phyloP scores from a whole-genome alignment of 805 yeast genomes.

The Candida wancherniae region DNA sequence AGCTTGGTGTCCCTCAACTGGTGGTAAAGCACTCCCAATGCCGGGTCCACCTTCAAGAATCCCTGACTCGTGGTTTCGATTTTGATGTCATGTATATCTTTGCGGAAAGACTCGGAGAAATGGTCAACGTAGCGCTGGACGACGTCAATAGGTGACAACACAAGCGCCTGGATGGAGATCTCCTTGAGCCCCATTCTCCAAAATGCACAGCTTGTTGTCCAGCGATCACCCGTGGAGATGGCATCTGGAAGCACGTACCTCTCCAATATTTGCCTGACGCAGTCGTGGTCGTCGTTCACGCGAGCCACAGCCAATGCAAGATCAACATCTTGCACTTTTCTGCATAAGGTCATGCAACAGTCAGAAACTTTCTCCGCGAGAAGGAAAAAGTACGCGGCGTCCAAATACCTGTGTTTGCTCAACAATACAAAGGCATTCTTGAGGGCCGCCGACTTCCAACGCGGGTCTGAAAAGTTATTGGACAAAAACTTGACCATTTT shows the following conservation, averaged over 20 bases:
- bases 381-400: constrained; percentile 86
- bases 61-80: constrained; percentile 23
- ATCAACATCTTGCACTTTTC: constrained; percentile 60
- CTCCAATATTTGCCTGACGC: constrained; percentile 43
- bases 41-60: constrained; percentile 76
- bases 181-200: constrained; percentile 50
- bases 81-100: constrained; percentile 10
- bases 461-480: constrained; percentile 66
- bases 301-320: constrained; percentile 81
- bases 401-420: constrained; percentile 80
- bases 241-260: constrained; percentile 53
- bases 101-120: constrained; percentile 21
- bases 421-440: constrained; percentile 89
- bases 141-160: constrained; percentile 47
- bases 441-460: constrained; percentile 87
- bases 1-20: constrained; percentile 52
- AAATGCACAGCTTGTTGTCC: constrained; percentile 78
- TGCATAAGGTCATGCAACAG: constrained; percentile 67
- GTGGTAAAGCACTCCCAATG: constrained; percentile 60
- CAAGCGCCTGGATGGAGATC: constrained; percentile 57
- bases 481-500: constrained; percentile 74
- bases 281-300: constrained; percentile 42
- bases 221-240: constrained; percentile 60
- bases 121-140: constrained; percentile 16
- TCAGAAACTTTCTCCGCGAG: constrained; percentile 74